Base-by-base conservation (phyloP, 257 asterid species). In the Datura wrightii region DNA sequence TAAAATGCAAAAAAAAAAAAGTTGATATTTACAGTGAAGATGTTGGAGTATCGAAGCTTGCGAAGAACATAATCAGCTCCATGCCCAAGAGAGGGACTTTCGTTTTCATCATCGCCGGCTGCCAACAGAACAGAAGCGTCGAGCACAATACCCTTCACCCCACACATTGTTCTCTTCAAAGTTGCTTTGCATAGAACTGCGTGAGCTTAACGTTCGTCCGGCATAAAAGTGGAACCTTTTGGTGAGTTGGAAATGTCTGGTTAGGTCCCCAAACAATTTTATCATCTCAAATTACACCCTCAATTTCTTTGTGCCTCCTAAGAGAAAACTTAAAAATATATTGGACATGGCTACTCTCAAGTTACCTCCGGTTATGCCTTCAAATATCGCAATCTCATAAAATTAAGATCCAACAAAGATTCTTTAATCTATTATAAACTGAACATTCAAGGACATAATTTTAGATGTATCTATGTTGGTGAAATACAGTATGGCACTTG, bases 1-100 rank as follows among this genome's bases (percentile, higher is more conserved):
- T 48, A 74, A 74, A 74, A 42, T 63, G 84, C n/a, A 46, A 60
- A 5, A 31, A 37, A 34, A 18, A 13, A 46, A 82, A 52, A 13
- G 19, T 48, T 31, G 19, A 48, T 31, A 44, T 52, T 80, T 92
- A 93, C 98, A 7, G 89, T 84, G 31, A 89, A 91, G 85, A 94
- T 89, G 80, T 90, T 90, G 89, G 95, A 93, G 92, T 95, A 89
- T 59, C 90, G 94, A 34, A 95, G 94, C 87, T 85, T 91, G 85
- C 94, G 93, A 72, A 95, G 97, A 84, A 95, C 81, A 88, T 83
- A 86, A 82, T 87, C 89, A 72, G 96, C 98, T 41, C 86, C 90
- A 5, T 89, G 86, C 4, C 82, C 56, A 80, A 93, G 89, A 72
- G 76, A 65, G 70, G 87, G 37, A 19, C 55, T 89, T 79, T 83